Conservation (phyloP, 768 basidiomycete genomes). For the Russula vinacea region DNA sequence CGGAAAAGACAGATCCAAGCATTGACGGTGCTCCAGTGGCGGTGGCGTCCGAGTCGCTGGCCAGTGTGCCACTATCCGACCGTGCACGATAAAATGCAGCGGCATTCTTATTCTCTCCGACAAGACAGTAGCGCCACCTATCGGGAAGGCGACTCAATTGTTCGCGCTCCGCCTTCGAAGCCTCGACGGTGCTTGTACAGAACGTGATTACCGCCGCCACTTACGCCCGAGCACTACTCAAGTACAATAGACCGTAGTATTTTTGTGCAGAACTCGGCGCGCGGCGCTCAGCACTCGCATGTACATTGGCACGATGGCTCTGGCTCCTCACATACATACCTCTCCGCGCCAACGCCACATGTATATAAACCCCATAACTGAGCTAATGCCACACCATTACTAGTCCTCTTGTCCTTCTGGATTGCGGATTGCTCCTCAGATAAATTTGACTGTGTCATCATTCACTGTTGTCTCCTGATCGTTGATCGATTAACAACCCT, state of each 20-base stretch:
- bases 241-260: not conserved
- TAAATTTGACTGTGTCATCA: not conserved
- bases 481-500: not conserved
- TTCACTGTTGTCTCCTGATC: not conserved
- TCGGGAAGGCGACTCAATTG: not conserved
- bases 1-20: too few relatives aligned
- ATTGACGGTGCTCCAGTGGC: too few relatives aligned
- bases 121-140: not conserved
- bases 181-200: too few relatives aligned
- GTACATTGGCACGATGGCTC: too few relatives aligned
- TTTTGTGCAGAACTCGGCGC: not conserved
- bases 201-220: too few relatives aligned
- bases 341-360: too few relatives aligned
- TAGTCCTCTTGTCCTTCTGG: not conserved
- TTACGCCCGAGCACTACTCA: too few relatives aligned
- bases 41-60: too few relatives aligned
- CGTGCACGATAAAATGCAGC: not conserved
- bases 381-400: not conserved
- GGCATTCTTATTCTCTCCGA: not conserved
- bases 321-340: too few relatives aligned
- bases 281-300: too few relatives aligned
- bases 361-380: too few relatives aligned
- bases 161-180: not conserved
- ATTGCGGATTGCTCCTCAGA: not conserved
- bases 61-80: too few relatives aligned